A percentile compares a stretch with the other conserved stretches of the same genome.
Conservation (phyloP, 2,329 filamentous ascomycete species). For the Hypocreales sp. region DNA sequence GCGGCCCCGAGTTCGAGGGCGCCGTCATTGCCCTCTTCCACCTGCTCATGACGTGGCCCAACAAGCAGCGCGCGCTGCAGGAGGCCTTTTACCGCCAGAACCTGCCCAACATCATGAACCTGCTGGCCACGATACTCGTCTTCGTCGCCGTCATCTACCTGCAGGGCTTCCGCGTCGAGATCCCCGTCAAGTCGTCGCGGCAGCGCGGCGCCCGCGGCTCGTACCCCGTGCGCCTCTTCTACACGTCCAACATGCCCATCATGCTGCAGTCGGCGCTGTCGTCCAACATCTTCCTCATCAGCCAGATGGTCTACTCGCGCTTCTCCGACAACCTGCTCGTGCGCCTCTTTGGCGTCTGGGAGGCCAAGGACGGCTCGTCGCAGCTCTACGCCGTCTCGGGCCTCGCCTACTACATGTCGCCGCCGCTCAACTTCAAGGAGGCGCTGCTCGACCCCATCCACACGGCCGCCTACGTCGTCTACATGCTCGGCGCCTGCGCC, state of each 20-base stretch:
- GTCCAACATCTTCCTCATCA: constrained; percentile 98
- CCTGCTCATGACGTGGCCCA: constrained; percentile 93
- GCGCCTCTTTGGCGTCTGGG: constrained; percentile 95
- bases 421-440: constrained; percentile 93
- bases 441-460: constrained; percentile 94
- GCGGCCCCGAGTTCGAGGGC: constrained; percentile 97
- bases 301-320: constrained; percentile 97
- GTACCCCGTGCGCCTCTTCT: constrained; percentile 97
- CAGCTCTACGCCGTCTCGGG: constrained; percentile 90
- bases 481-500: constrained; percentile 95
- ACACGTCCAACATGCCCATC: constrained; percentile 99
- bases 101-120: constrained; percentile 98
- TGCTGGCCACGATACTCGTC: constrained; percentile 80
- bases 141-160: constrained; percentile 99
- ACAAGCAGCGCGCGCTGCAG: constrained; percentile 96
- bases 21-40: constrained; percentile 97
- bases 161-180: constrained; percentile 98
- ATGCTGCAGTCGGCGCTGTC: constrained; percentile 98
- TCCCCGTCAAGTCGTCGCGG: constrained; percentile 97
- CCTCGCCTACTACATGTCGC: constrained; percentile 99
- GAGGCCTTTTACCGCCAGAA: constrained; percentile 99
- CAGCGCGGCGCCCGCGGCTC: constrained; percentile 97
- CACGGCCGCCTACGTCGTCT: constrained; percentile 85
- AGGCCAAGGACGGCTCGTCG: constrained; percentile 87
- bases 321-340: constrained; percentile 99